Evolutionary conservation across 805 yeast species (phyloP), one percentile per base, ranked within the genome.

Genomic region (Millerago galiae): DNA sequence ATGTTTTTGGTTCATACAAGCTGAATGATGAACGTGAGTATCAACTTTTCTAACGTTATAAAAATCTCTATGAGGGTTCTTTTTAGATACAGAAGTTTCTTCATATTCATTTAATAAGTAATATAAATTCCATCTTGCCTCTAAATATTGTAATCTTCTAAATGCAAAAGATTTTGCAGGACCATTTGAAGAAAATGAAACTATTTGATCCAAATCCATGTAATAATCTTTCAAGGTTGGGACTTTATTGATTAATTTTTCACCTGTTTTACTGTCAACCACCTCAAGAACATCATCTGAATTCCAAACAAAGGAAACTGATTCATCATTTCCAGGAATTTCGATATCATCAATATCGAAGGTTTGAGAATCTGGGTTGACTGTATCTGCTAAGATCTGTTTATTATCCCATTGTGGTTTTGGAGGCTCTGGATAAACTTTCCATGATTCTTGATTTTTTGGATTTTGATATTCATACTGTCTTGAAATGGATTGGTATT

Each of bases 1-100:
- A 67, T 93, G 99, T 65, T 93, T 93, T 66, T 93, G 99, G 58
- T 95, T 95, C 98, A 95, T 95, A 63, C 97, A 90, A 10, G 99
- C 99, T 9, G 96, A 86, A 62, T 95, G 99, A 62, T 93, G 99
- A 54, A 93, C 96, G 71, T 93, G 99, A 15, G 98, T 93, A 60
- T 91, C 99, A 31, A 93, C 97, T 61, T 91, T 91, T 67, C 98
- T 79, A 35, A 89, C 96, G 57, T 91, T 91, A 67, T 91, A 91
- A 59, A 91, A 93, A 63, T 91, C 99, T 62, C 99, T 80, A 61
- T 93, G 99, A 5, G 98, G 98, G 51, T 90, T 90, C 46, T 80
- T 77, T 64, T 93, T 93, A 9, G 95, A 82, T 49, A 86, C 93
- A 14, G 90, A 80, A 15, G 83, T 83, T 62, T 93, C 99, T 58